These are phyloP conservation scores for Leccinum variicolor DNA, from an alignment of 768 basidiomycete species.

Conservation along the genomic window DNA sequence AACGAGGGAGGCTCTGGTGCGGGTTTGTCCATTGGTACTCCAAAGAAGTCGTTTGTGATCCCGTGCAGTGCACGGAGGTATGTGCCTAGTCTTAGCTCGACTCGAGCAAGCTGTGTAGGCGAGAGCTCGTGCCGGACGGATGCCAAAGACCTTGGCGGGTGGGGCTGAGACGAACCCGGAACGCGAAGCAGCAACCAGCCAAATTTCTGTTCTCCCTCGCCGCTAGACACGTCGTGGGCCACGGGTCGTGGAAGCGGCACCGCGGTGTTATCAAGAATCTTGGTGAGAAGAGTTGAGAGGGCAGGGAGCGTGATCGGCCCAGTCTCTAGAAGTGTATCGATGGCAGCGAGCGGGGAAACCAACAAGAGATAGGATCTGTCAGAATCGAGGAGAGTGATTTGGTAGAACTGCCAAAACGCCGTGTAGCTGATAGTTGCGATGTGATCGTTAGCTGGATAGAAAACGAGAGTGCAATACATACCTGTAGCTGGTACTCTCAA, in stretches of 20 bases:
- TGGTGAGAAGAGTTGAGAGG: slow-evolving; percentile 38
- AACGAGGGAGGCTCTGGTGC: slow-evolving; percentile 29
- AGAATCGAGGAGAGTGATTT: slow-evolving; percentile 23
- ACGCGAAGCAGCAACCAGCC: slow-evolving; percentile 31
- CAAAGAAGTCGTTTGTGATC: slow-evolving; percentile 79
- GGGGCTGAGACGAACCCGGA: slow-evolving; percentile 35
- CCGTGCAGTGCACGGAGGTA: slow-evolving; percentile 62
- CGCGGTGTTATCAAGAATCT: slow-evolving; percentile 42
- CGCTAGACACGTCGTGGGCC: slow-evolving; percentile 42
- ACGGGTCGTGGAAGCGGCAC: slow-evolving; percentile 50
- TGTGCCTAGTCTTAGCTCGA: slow-evolving; percentile 62
- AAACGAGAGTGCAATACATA: slow-evolving; percentile 7
- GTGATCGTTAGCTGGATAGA: background rate
- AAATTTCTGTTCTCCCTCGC: slow-evolving; percentile 19
- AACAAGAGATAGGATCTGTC: slow-evolving; percentile 29
- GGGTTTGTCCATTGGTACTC: slow-evolving; percentile 39
- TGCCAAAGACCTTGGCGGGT: slow-evolving; percentile 30
- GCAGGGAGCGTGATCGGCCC: slow-evolving; percentile 30
- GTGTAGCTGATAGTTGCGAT: slow-evolving; percentile 24
- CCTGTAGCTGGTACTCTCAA: slow-evolving; percentile 30
- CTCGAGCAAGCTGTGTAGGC: slow-evolving; percentile 36
- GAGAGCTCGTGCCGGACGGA: slow-evolving; percentile 36
- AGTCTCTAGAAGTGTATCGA: slow-evolving; percentile 7
- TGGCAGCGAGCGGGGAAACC: slow-evolving; percentile 5
- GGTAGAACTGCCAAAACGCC: slow-evolving; percentile 24